Evolutionary conservation across 768 basidiomycete species (phyloP).

Genomic region (Mycena galopus): DNA sequence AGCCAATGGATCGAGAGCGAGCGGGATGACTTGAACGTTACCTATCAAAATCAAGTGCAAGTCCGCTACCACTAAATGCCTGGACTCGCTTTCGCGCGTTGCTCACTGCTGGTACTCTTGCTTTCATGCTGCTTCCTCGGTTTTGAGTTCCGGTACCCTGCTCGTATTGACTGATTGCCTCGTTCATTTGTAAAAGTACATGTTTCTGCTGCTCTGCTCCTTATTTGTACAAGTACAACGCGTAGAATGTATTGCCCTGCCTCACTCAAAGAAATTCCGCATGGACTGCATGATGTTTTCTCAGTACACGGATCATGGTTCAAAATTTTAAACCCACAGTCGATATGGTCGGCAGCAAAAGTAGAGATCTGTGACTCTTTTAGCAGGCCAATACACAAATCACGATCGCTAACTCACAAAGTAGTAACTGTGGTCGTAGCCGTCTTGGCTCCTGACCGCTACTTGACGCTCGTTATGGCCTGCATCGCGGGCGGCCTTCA

Average conservation of each 20-base stretch:
- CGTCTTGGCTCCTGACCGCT: slow-evolving; percentile 81
- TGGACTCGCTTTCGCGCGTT: slow-evolving; percentile 43
- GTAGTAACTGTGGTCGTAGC: slow-evolving; percentile 92
- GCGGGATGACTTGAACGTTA: slow-evolving; percentile 67
- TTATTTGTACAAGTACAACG: slow-evolving; percentile 28
- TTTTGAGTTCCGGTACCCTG: background rate
- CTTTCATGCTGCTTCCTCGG: background rate
- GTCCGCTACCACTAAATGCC: slow-evolving; percentile 38
- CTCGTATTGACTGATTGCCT: slow-evolving; percentile 5
- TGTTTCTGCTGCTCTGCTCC: slow-evolving; percentile 29
- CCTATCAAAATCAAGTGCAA: slow-evolving; percentile 62
- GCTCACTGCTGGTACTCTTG: slow-evolving; percentile 27
- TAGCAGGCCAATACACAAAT: background rate
- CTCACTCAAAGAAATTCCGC: slow-evolving; percentile 81
- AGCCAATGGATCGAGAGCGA: slow-evolving; percentile 79
- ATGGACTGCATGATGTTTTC: slow-evolving; percentile 69
- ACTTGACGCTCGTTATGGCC: slow-evolving; percentile 84
- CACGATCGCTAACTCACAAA: slow-evolving; percentile 62
- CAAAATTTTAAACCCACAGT: slow-evolving; percentile 85
- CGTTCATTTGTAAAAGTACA: slow-evolving; percentile 16
- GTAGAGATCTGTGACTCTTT: slow-evolving; percentile 79
- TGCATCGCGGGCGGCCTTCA: slow-evolving; percentile 79
- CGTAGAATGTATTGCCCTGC: slow-evolving; percentile 46
- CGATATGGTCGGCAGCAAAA: slow-evolving; percentile 90
- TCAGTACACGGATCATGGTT: slow-evolving; percentile 22